Percentiles rank a stretch among this genome's conserved stretches.
These are phyloP conservation scores for Penicillium ochrochloron DNA, from an alignment of 495 filamentous ascomycete species.

Conservation along the genomic window DNA sequence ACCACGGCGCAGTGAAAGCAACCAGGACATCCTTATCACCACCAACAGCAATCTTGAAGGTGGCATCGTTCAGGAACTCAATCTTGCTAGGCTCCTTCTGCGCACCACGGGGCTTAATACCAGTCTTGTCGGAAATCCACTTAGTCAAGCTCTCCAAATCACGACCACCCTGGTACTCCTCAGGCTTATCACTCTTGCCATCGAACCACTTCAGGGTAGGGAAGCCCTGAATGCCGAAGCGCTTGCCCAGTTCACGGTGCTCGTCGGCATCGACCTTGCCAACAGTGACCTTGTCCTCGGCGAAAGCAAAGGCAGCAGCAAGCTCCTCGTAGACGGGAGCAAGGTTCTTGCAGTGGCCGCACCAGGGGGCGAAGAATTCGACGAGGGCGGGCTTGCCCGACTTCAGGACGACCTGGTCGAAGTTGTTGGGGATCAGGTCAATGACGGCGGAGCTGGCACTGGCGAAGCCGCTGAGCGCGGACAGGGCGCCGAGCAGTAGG, in stretches of 20 bases:
- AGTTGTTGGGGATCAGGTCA: conserved; percentile 87
- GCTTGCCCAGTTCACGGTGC: conserved; percentile 79
- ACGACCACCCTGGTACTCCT: conserved; percentile 82
- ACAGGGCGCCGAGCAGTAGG: conserved; percentile 49
- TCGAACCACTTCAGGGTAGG: conserved; percentile 98
- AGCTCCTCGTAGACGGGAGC: conserved; percentile 95
- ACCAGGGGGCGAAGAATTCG: conserved; percentile 99
- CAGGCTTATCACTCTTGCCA: conserved; percentile 87
- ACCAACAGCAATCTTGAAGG: conserved; percentile 79
- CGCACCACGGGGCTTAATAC: conserved; percentile 72
- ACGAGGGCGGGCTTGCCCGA: conserved; percentile 95
- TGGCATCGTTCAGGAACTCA: conserved; percentile 75
- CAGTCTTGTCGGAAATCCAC: conserved; percentile 90
- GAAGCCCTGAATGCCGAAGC: conserved; percentile 91
- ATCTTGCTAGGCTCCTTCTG: conserved; percentile 75
- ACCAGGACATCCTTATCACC: conserved; percentile 89
- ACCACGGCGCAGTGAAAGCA: conserved; percentile 97
- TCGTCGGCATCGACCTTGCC: conserved; percentile 96
- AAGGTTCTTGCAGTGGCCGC: conserved; percentile 97
- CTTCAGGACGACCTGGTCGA: conserved; percentile 85
- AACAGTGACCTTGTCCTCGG: conserved; percentile 82
- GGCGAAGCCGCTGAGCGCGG: conserved; percentile 47
- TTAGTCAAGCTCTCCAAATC: conserved; percentile 83
- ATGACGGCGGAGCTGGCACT: conserved; percentile 62
- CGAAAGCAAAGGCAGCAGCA: conserved; percentile 69